A percentile compares a stretch with the other conserved stretches of the same genome.
Conservation (phyloP, 352 stramenopile genomes). For the Blastocystis sp. region DNA sequence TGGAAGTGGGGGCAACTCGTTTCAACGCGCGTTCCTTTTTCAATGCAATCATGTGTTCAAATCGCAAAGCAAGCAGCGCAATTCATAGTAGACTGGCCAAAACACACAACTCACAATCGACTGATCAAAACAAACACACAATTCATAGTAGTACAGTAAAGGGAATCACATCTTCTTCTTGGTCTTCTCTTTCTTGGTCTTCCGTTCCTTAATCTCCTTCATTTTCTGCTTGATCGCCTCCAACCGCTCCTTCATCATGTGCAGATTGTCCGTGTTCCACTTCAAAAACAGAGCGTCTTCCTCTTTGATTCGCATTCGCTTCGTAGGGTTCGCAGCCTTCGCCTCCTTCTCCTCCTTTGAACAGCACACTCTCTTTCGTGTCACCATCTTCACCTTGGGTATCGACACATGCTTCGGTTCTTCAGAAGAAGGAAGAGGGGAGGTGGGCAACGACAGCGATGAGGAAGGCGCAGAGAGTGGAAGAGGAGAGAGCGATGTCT, state of each 20-base stretch:
- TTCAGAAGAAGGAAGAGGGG: not conserved
- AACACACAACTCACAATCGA: too few relatives aligned
- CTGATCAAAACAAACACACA: too few relatives aligned
- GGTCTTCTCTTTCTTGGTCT: slow-evolving; percentile 39
- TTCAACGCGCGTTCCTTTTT: too few relatives aligned
- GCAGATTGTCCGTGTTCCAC: not conserved
- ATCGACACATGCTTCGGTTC: slow-evolving; percentile 3
- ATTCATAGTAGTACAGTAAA: not conserved
- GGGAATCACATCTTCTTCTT: slow-evolving; percentile 39
- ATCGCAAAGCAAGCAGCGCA: too few relatives aligned
- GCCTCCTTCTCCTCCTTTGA: not conserved
- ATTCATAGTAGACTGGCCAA: too few relatives aligned
- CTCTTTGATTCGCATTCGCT: not conserved
- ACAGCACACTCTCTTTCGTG: not conserved
- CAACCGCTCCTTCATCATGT: slow-evolving; percentile 13
- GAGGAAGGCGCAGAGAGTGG: not conserved
- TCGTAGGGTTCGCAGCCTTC: not conserved
- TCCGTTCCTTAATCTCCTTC: slow-evolving; percentile 61
- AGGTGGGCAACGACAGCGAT: not conserved
- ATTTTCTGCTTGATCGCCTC: slow-evolving; percentile 12
- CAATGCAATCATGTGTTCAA: too few relatives aligned
- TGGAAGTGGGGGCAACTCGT: too few relatives aligned
- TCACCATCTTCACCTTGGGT: not conserved
- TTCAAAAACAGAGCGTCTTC: not conserved
- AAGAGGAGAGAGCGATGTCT: not conserved